Base-by-base conservation (phyloP, 306 rosid species). In the Acacia acuminata region DNA sequence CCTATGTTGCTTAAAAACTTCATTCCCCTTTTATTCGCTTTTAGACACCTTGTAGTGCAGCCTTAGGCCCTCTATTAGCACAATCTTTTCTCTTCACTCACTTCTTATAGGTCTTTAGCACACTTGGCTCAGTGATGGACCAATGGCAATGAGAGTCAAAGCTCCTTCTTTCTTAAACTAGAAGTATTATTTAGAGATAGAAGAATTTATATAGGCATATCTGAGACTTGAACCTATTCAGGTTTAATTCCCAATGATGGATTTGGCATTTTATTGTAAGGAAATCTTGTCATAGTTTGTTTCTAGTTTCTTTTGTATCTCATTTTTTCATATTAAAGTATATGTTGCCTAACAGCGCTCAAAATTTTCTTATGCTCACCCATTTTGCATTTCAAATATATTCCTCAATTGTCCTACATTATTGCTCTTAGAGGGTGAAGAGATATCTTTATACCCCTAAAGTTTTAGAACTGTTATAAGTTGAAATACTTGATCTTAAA, bases 401-500 rank as follows among this genome's bases (percentile, higher is more conserved):
- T 34, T 47, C 43, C 64, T 7, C 56, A 55, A 40, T 53, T 25
- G 13, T n/a, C 36, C 38, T 40, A 14, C 63, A 55, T 24, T 32
- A 13, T 30, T 76, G 47, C n/a, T 34, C 22, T 16, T 38, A 6
- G 65, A 20, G 42, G 65, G 20, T 45, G 60, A 38, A 11, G 63
- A 27, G 42, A 55, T 61, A 9, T 76, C 48, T 25, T 76, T 67
- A 51, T 17, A 10, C 58, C 76, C n/a, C 20, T 24, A 66, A 63
- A 5, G 36, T 56, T 81, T 64, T 81, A 22, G 51, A 30, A 24
- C 42, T 63, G n/a, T 40, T 9, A 36, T 67, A 56, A 42, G 60
- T 69, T 5, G 71, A 12, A 27, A 45, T 82, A 16, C 71, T 70
- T 69, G 51, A 60, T 82, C 69, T n/a, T 12, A 11, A 44, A 25